Base-by-base conservation (phyloP, 2,329 filamentous ascomycete species). In the Penicillium freii region DNA sequence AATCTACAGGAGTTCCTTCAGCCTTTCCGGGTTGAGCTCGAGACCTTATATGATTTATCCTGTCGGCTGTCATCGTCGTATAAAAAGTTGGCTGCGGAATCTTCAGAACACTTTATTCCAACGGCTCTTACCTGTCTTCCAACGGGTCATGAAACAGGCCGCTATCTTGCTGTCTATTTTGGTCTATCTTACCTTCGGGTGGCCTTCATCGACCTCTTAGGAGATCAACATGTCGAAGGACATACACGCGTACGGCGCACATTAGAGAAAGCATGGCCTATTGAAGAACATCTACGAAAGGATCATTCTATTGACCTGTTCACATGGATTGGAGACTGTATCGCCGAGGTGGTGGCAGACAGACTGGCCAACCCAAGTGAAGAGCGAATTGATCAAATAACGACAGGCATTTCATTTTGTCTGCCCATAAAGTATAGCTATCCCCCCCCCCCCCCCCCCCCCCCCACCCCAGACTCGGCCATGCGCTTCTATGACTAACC, bases 191-290 rank as follows among this genome's bases (percentile, higher is more conserved):
- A 83, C 62, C 69, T 83, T 31, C 74, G 80, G 57, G 79, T 82
- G 6, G 80, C 78, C 6, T 81, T 82, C 53, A 80, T 83, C 47
- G 80, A 83, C 49, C 65, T 83, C 4, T 62, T 77, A 13, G 75
- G 74, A 5, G 70, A 75, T 36, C 61, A 66, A 48, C 64, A 71
- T 23, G 67, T 70, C n/a, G 71, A 68, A 19, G 69, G 71, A 51
- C 70, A 61, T 72, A 81, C 76, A 15, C 80, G 80, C 43, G 77
- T 88, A 33, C 79, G 79, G 36, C 80, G 86, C 46, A 82, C 83
- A 5, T 75, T 90, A 54, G 89, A 92, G 70, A 87, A 81, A 62
- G 84, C 84, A 53, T 92, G 89, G 88, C 84, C 88, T 8, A 92
- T 92, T 65, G 83, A 82, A 47, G 85, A 91, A 42, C 84, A 87